A percentile compares a stretch with the other conserved stretches of the same genome.
Evolutionary conservation across 2,329 filamentous ascomycete genomes (phyloP).

Genomic region (Esteya vermicola): DNA sequence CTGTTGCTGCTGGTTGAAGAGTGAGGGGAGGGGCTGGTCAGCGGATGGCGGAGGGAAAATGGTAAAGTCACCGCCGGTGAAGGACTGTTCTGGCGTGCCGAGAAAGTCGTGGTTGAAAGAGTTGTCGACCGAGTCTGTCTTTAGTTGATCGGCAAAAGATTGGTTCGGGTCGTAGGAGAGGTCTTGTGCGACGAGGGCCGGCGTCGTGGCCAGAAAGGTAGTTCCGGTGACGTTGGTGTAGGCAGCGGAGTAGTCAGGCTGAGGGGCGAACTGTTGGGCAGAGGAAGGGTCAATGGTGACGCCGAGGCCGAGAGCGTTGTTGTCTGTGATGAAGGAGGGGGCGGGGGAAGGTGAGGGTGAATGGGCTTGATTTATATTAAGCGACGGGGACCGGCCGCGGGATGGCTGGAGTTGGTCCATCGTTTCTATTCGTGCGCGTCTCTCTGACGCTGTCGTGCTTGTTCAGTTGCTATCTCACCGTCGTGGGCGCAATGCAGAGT

Average conservation of each 20-base stretch:
- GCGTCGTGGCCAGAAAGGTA: slow-evolving; percentile 34
- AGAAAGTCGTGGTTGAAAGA: slow-evolving; percentile 25
- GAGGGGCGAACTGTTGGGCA: slow-evolving; percentile 24
- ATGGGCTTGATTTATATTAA: slow-evolving; percentile 54
- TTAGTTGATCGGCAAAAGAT: slow-evolving; percentile 28
- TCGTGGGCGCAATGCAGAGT: background rate
- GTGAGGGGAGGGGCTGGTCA: slow-evolving; percentile 46
- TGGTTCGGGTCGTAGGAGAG: slow-evolving; percentile 27
- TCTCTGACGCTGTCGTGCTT: background rate
- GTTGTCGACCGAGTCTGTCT: slow-evolving; percentile 15
- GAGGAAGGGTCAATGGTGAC: slow-evolving; percentile 43
- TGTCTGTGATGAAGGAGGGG: slow-evolving; percentile 23
- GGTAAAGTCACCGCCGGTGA: slow-evolving; percentile 44
- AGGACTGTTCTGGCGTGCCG: slow-evolving; percentile 26
- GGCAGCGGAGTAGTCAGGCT: slow-evolving; percentile 31
- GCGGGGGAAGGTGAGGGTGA: slow-evolving; percentile 41
- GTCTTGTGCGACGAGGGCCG: slow-evolving; percentile 16
- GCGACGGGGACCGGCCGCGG: slow-evolving; percentile 46
- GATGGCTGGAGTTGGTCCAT: slow-evolving; percentile 38
- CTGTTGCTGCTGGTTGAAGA: slow-evolving; percentile 39
- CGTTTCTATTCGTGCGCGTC: slow-evolving; percentile 10
- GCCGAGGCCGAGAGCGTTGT: slow-evolving; percentile 32
- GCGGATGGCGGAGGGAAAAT: slow-evolving; percentile 44
- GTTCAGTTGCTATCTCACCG: background rate
- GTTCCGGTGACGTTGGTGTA: slow-evolving; percentile 26